Percentiles rank a stretch among this genome's conserved stretches.
These are phyloP conservation scores for Escallonia rubra DNA, from an alignment of 129 eudicot species.

Conservation along the genomic window DNA sequence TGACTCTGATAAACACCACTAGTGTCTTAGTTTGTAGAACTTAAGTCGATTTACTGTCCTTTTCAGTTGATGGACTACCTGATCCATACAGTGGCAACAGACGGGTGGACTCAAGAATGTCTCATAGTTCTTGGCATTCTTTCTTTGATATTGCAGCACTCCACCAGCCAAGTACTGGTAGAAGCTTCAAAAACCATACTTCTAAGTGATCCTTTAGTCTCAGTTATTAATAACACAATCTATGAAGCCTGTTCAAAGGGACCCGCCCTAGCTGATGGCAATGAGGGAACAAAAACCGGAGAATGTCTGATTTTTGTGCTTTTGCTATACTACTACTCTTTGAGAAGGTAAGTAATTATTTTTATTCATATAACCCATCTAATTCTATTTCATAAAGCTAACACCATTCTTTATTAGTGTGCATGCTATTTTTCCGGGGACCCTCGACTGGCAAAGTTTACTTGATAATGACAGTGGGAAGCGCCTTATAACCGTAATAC, in stretches of 20 bases:
- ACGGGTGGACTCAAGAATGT: slow-evolving; percentile 62
- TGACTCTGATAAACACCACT: background rate
- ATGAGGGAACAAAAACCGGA: slow-evolving; percentile 59
- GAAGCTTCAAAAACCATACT: slow-evolving; percentile 80
- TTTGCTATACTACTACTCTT: slow-evolving; percentile 55
- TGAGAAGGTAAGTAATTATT: slow-evolving; percentile 48
- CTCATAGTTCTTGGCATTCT: slow-evolving; percentile 52
- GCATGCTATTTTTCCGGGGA: slow-evolving; percentile 64
- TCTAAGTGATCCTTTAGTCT: slow-evolving; percentile 49
- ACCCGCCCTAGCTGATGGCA: slow-evolving; percentile 59
- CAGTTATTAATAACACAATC: slow-evolving; percentile 34
- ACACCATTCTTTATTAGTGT: slow-evolving; percentile 33
- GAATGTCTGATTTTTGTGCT: slow-evolving; percentile 56
- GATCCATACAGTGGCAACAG: slow-evolving; percentile 30
- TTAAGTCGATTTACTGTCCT: slow-evolving; percentile 6
- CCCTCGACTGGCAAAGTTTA: slow-evolving; percentile 35
- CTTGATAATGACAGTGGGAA: slow-evolving; percentile 31
- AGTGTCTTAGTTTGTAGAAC: slow-evolving; percentile 3
- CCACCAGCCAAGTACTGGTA: slow-evolving; percentile 44
- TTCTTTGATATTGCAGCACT: slow-evolving; percentile 72
- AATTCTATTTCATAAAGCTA: slow-evolving; percentile 1
- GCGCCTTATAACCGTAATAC: slow-evolving; percentile 38
- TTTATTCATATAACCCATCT: background rate
- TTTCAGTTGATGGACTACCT: slow-evolving; percentile 68
- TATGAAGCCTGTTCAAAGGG: slow-evolving; percentile 65